Conservation (phyloP, 169 alveolate species). For the Cryptosporidium canis region DNA sequence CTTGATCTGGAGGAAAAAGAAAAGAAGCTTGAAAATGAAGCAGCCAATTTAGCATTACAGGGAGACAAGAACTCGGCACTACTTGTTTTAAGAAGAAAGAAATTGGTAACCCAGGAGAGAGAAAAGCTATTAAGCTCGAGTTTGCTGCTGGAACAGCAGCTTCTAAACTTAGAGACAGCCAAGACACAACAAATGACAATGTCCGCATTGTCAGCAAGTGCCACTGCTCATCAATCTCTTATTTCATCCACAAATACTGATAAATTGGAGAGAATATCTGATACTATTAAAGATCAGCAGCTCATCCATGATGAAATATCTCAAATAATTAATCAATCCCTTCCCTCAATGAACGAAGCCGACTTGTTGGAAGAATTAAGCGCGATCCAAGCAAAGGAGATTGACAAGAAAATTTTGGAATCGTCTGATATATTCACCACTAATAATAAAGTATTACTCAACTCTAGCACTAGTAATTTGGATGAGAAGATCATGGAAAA, state of each 20-base stretch:
- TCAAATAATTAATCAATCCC: conserved; percentile 62
- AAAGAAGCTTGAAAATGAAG: conserved; percentile 55
- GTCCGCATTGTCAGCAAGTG: conserved; percentile 71
- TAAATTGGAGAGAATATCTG: conserved; percentile 58
- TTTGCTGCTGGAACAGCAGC: conserved; percentile 51
- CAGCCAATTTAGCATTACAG: conserved; percentile 65
- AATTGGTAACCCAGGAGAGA: conserved; percentile 62
- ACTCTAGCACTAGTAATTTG: conserved; percentile 26
- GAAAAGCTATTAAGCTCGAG: conserved; percentile 51
- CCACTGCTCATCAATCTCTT: conserved; percentile 53
- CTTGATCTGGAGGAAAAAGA: conserved; percentile 61
- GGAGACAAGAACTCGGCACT: conserved; percentile 64
- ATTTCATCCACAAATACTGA: conserved; percentile 51
- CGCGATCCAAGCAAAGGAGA: conserved; percentile 69
- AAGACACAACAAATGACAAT: conserved; percentile 69
- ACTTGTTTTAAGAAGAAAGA: conserved; percentile 44
- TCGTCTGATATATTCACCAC: conserved; percentile 43
- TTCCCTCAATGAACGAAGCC: conserved; percentile 67
- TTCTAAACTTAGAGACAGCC: conserved; percentile 56
- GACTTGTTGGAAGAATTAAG: conserved; percentile 63
- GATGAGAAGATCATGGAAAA: conserved; percentile 58
- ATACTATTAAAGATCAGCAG: conserved; percentile 56
- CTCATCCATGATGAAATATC: conserved; percentile 60
- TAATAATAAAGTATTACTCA: background rate
- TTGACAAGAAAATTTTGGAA: conserved; percentile 54